Base-by-base conservation (phyloP, 495 filamentous ascomycete genomes). In the Evernia prunastri region DNA sequence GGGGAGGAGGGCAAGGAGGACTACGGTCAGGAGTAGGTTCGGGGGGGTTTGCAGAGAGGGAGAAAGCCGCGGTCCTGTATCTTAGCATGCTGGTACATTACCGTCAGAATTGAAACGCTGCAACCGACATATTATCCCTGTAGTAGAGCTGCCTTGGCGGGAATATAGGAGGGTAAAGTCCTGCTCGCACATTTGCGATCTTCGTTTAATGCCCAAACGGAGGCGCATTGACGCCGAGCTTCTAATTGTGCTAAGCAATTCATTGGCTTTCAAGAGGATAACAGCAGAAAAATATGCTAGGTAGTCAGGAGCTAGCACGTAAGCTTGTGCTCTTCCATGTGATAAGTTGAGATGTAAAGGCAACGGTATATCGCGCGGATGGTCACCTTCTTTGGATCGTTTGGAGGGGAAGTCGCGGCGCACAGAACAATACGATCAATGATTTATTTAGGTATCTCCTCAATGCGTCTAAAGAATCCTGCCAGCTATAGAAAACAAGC, bases 11-110 rank as follows among this genome's bases (percentile, higher is more conserved):
- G 70, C n/a, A 70, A 63, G 47, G 72, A 74, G 37, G 68, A 69
- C 11, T 71, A 68, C 54, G 72, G 23, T 71, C 70, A 58, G 71
- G 75, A 37, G 71, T 77, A 64, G 72, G 62, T n/a, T n/a, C n/a
- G n/a, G n/a, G n/a, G n/a, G n/a, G n/a, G n/a, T n/a, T n/a, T 5
- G 72, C 69, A 42, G 73, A 31, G 13, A 36, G 4, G 29, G 25
- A 17, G 39, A 25, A n/a, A 57, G 20, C 18, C 11, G 20, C 27
- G 39, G 35, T 57, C 39, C 47, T 43, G 53, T 63, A 63, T 31
- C 61, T 45, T 56, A 42, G 27, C 37, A 33, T 27, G 58, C 58
- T 45, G 42, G 58, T 31, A 59, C 12, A 33, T 59, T 18, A 31
- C 39, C 39, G 36, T 43, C 27, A 43, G 23, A 45, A 47, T 20